phyloP scores from a whole-genome alignment of 768 basidiomycete genomes.

The Kwoniella botswanensis region DNA sequence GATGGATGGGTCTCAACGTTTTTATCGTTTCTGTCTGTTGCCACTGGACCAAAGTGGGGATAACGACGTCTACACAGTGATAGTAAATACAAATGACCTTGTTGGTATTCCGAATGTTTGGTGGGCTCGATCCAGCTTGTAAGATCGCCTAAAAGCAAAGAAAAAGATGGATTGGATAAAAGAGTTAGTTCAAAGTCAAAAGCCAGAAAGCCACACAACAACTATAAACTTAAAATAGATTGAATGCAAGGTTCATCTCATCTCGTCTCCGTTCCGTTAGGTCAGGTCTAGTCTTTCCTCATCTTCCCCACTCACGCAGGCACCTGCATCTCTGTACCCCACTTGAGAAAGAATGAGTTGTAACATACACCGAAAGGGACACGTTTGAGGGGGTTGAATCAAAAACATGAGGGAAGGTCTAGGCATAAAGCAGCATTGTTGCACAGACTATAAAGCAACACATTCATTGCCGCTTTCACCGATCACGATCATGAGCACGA shows the following conservation, averaged over 20 bases:
- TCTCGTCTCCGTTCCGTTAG: background rate
- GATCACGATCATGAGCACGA: background rate
- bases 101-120: background rate
- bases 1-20: background rate
- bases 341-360: background rate
- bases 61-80: background rate
- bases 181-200: background rate
- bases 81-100: background rate
- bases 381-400: background rate
- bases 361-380: background rate
- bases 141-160: background rate
- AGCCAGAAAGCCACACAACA: constrained; percentile 3
- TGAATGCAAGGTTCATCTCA: background rate
- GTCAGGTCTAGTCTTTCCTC: background rate
- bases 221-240: constrained; percentile 11
- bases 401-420: background rate
- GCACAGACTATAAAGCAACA: background rate
- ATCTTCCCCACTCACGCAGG: background rate
- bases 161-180: background rate
- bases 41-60: background rate
- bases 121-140: no score
- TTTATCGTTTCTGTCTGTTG: background rate
- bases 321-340: background rate
- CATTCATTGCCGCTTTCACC: background rate
- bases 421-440: background rate